Evolutionary conservation across 208 protist genomes (phyloP).

Genomic region (Leishmania turanica): DNA sequence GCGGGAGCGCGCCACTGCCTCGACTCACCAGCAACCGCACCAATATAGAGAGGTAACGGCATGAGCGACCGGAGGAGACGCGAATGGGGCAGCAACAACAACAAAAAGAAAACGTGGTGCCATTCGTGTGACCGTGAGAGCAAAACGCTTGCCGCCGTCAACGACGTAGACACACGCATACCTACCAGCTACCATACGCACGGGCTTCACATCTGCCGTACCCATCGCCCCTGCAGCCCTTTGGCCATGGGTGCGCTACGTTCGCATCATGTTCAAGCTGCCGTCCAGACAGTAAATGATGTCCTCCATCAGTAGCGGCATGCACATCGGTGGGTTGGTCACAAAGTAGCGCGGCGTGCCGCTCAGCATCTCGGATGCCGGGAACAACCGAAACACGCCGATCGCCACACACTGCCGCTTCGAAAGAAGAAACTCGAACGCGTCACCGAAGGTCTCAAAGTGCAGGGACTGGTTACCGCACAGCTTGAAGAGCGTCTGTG

Average conservation of each 20-base stretch:
- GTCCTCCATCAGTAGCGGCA: conserved; percentile 76
- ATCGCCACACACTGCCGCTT: conserved; percentile 77
- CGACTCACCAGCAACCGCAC: neutral
- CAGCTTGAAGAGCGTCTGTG: conserved; percentile 74
- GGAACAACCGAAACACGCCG: conserved; percentile 86
- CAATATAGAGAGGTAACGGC: neutral
- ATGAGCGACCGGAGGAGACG: neutral
- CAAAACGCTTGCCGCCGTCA: neutral
- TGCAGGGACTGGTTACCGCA: conserved; percentile 75
- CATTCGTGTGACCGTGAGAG: neutral
- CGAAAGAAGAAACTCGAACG: conserved; percentile 75
- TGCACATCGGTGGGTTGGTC: conserved; percentile 77
- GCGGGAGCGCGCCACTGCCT: neutral
- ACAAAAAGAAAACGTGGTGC: neutral
- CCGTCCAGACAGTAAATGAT: conserved; percentile 86
- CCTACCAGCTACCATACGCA: neutral
- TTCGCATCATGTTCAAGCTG: neutral
- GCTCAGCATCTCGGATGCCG: conserved; percentile 47
- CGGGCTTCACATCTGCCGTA: neutral
- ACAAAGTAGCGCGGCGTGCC: conserved; percentile 85
- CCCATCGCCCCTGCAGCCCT: neutral
- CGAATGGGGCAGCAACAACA: neutral
- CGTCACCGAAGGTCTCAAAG: conserved; percentile 81
- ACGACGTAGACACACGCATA: neutral
- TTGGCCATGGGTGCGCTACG: neutral